Evolutionary conservation across 2,329 filamentous ascomycete genomes (phyloP), one percentile per base, ranked within the genome.

Genomic region (Clarireedia sp.): DNA sequence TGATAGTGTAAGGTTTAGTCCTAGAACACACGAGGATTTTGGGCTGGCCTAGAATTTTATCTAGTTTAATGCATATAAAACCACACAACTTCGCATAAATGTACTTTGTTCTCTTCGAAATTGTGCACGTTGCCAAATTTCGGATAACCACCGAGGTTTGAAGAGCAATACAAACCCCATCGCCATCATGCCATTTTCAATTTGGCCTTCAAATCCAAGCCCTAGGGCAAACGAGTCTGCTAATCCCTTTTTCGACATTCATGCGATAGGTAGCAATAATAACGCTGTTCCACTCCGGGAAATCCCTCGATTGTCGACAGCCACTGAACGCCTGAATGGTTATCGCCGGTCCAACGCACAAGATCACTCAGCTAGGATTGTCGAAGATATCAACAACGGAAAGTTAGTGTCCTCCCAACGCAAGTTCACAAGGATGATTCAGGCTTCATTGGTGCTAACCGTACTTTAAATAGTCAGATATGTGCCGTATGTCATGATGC

Each of bases 311-410:
- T 23, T 33, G 0, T 58, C 55, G 3, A 51, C 45, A 3, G 53
- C 55, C n/a, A 54, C 53, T 2, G 44, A 55, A 36, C 26, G 48
- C 33, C 21, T 44, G 8, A 58, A 59, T 50, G 53, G 45, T 1
- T 55, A 36, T 45, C 17, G 8, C 12, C 50, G 58, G 44, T 61
- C 53, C 5, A 16, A 9, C 4, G 33, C 36, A 7, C 9, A 38
- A 17, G 41, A 57, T 10, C 51, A 43, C n/a, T 37, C 43, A 7
- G 16, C 17, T 5, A 33, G 26, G 16, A 59, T 63, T 14, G n/a
- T 58, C 4, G 38, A 58, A 33, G 56, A 59, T 1, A 60, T 61
- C 24, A 50, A 17, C 29, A 50, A 48, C n/a, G 52, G 59, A 41
- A 54, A 38, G 56, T 57, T 48, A 46, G 57, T 55, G 7, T 10